A percentile compares a stretch with the other conserved stretches of the same genome.
Evolutionary conservation across 2,329 filamentous ascomycete species (phyloP).

Genomic region (Sarocladium kiliense): DNA sequence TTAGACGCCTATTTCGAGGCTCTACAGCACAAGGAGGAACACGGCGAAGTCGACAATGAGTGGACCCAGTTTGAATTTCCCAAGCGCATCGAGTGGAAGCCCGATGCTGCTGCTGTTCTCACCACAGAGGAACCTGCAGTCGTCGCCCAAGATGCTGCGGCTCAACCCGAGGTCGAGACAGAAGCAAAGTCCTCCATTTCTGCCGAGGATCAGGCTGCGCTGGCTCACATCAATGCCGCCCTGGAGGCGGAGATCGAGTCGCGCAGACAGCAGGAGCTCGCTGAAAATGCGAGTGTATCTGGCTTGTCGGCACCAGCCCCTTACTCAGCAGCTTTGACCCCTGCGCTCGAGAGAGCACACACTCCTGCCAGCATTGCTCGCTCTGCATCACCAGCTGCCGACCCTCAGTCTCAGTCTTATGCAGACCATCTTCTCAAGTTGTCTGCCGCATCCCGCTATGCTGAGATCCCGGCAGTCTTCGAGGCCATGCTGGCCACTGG

Average conservation of each 20-base stretch:
- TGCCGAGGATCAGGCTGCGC: constrained; percentile 48
- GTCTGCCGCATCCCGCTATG: constrained; percentile 66
- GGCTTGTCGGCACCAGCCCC: constrained; percentile 33
- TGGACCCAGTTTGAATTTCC: constrained; percentile 91
- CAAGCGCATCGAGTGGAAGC: constrained; percentile 85
- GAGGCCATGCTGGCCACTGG: constrained; percentile 83
- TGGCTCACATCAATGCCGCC: constrained; percentile 81
- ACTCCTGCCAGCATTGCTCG: constrained; percentile 45
- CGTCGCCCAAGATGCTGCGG: constrained; percentile 22
- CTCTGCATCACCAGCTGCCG: constrained; percentile 55
- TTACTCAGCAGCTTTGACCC: constrained; percentile 35
- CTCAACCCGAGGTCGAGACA: constrained; percentile 28
- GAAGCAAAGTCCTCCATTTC: constrained; percentile 30
- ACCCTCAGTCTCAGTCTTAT: constrained; percentile 64
- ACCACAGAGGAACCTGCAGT: constrained; percentile 52
- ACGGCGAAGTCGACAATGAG: constrained; percentile 65
- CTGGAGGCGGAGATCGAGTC: constrained; percentile 72
- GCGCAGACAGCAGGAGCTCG: constrained; percentile 39
- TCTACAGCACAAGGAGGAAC: constrained; percentile 70
- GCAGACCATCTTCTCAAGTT: constrained; percentile 76
- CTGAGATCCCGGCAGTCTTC: constrained; percentile 85
- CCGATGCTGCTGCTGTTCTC: constrained; percentile 48
- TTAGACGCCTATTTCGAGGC: constrained; percentile 90
- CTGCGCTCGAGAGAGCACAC: constrained; percentile 32
- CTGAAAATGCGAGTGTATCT: constrained; percentile 32